These are phyloP conservation scores for Chytriomyces confervae DNA, from an alignment of 192 early-diverging fungal species.

Conservation along the genomic window DNA sequence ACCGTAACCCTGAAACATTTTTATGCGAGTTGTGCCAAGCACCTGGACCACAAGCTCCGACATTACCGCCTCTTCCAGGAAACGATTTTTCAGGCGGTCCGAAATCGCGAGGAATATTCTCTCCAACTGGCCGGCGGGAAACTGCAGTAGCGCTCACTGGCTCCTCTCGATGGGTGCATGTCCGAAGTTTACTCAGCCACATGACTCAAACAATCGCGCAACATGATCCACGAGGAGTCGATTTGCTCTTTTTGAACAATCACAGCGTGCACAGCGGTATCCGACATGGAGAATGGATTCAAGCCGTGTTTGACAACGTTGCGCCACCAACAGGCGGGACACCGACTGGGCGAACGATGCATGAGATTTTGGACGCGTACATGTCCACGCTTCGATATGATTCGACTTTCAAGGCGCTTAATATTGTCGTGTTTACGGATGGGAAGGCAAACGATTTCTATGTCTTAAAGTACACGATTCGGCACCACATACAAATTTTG, in stretches of 20 bases:
- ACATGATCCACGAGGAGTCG: constrained; percentile 5
- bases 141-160: neutral
- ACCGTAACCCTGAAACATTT: neutral
- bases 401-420: neutral
- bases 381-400: constrained; percentile 11
- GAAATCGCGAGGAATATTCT: neutral
- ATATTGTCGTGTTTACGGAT: constrained; percentile 26
- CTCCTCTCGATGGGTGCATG: constrained; percentile 9
- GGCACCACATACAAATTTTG: neutral
- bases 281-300: neutral
- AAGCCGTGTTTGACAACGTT: constrained; percentile 7
- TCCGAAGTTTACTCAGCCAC: neutral
- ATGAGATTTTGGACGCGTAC: constrained; percentile 25
- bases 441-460: constrained; percentile 3
- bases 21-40: neutral
- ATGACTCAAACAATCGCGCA: neutral
- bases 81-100: neutral
- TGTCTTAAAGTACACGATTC: constrained; percentile 6
- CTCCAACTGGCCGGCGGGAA: neutral
- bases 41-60: neutral
- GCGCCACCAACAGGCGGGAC: too few relatives aligned
- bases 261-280: neutral
- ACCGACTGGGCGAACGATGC: neutral
- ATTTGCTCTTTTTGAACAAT: constrained; percentile 15
- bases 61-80: neutral